phyloP scores from a whole-genome alignment of 2,329 filamentous ascomycete species.

The Beauveria brongniartii region DNA sequence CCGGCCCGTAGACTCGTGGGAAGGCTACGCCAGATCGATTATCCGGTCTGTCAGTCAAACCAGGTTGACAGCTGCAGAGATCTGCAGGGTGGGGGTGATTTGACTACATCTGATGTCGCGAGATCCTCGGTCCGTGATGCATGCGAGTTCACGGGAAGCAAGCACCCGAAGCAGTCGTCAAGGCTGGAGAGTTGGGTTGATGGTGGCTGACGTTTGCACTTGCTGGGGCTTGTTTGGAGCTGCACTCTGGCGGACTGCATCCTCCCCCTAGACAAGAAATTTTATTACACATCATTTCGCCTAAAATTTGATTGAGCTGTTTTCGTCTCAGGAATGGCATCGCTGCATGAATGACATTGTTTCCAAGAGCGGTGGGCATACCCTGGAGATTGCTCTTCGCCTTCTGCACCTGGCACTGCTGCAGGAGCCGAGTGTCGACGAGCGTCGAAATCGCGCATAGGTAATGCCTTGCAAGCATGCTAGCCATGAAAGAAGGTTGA shows the following conservation, averaged over 20 bases:
- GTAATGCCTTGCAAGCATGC: neutral
- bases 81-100: neutral
- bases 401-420: neutral
- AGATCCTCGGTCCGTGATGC: neutral
- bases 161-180: neutral
- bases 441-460: neutral
- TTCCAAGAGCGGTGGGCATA: neutral
- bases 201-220: neutral
- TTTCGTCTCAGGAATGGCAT: neutral
- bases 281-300: neutral
- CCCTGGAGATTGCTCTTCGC: neutral
- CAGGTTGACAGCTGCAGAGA: neutral
- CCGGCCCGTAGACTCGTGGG: neutral
- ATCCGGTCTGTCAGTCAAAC: neutral
- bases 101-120: neutral
- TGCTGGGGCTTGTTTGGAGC: neutral
- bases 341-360: constrained; percentile 2
- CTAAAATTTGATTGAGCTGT: neutral
- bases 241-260: neutral
- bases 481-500: neutral
- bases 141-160: neutral
- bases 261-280: neutral
- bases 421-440: neutral
- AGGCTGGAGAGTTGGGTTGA: neutral
- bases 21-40: neutral